Percentiles rank a stretch among this genome's conserved stretches.
These are phyloP conservation scores for Skeletonema marinoi DNA, from an alignment of 108 stramenopile genomes.

Conservation along the genomic window DNA sequence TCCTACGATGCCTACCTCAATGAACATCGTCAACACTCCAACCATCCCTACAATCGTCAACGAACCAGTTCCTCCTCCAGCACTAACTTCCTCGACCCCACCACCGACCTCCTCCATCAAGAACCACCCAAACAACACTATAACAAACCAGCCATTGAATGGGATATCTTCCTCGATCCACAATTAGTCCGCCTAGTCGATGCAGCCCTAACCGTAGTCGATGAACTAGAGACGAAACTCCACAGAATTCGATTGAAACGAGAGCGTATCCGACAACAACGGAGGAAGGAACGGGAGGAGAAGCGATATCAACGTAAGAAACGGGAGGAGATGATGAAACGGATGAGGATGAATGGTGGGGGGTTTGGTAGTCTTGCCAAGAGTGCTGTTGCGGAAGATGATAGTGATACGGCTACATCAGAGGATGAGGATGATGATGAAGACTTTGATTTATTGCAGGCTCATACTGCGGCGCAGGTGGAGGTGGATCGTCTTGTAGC, in stretches of 20 bases:
- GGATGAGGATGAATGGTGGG: neutral
- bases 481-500: conserved; percentile 54
- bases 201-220: conserved; percentile 16
- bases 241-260: conserved; percentile 10
- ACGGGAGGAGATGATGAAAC: neutral
- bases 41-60: neutral
- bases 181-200: conserved; percentile 40
- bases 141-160: conserved; percentile 30
- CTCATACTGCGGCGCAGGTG: conserved; percentile 42
- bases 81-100: neutral
- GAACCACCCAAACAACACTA: neutral
- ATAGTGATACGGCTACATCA: neutral
- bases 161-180: conserved; percentile 69
- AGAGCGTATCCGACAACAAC: neutral
- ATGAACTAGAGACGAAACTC: conserved; percentile 14
- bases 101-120: neutral
- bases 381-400: neutral
- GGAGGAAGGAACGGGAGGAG: neutral
- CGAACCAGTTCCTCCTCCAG: neutral
- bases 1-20: neutral
- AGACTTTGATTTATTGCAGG: conserved; percentile 34
- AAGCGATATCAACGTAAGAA: neutral
- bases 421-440: conserved; percentile 15
- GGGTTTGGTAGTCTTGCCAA: neutral
- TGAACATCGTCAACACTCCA: neutral